These are phyloP conservation scores for Helianthus annuus DNA, from an alignment of 129 eudicot species.

Conservation along the genomic window DNA sequence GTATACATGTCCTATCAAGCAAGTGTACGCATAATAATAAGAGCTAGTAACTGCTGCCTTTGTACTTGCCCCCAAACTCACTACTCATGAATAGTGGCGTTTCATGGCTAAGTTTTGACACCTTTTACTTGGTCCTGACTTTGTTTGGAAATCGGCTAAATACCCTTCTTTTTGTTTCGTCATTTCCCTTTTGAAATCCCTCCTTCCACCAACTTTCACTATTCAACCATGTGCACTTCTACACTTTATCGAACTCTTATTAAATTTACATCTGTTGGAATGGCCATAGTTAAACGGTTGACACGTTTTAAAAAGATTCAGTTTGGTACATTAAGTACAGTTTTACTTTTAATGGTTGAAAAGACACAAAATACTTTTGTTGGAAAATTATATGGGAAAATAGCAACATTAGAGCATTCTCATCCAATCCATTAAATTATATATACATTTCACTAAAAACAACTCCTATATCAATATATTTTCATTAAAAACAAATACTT, in stretches of 20 bases:
- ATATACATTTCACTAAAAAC: too few relatives aligned
- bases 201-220: constrained; percentile 11
- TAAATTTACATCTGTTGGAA: not conserved
- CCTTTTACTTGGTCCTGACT: constrained; percentile 22
- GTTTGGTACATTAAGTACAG: not conserved
- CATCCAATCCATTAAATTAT: too few relatives aligned
- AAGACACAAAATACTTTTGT: not conserved
- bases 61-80: not conserved
- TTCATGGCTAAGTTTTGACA: constrained; percentile 14
- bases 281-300: constrained; percentile 1
- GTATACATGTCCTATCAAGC: constrained; percentile 17
- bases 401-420: too few relatives aligned
- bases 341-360: not conserved
- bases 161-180: constrained; percentile 23
- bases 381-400: not conserved
- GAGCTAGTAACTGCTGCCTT: not conserved
- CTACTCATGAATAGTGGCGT: constrained; percentile 11
- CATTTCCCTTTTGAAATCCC: constrained; percentile 17
- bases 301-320: not conserved
- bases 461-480: too few relatives aligned
- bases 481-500: too few relatives aligned
- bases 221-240: constrained; percentile 23
- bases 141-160: constrained; percentile 22
- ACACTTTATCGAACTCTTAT: not conserved
- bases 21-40: constrained; percentile 5